Evolutionary conservation across 495 filamentous ascomycete genomes (phyloP).

Genomic region (Neurospora sp.): DNA sequence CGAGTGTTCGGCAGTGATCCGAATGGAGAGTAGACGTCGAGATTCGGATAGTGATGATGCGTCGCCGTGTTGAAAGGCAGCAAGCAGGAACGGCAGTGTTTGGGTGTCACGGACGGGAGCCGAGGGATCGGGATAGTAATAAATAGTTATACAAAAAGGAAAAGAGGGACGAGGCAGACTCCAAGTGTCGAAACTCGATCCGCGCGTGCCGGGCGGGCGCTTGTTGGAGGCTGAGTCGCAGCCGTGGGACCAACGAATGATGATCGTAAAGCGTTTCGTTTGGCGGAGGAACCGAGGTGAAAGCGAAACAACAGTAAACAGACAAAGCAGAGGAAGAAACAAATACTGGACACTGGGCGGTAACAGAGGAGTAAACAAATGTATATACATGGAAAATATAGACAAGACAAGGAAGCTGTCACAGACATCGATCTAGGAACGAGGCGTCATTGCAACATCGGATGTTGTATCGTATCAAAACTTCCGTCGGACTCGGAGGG

Average conservation of each 20-base stretch:
- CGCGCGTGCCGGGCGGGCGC: background rate
- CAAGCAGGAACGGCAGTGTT: background rate
- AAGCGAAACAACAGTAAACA: background rate
- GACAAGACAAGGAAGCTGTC: background rate
- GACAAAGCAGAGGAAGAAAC: background rate
- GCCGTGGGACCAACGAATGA: background rate
- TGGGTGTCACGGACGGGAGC: background rate
- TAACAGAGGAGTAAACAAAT: background rate
- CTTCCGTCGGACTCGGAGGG: background rate
- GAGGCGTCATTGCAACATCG: background rate
- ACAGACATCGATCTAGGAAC: background rate
- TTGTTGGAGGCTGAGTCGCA: background rate
- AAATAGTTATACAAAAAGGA: background rate
- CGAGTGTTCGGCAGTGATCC: background rate
- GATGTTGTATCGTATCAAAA: background rate
- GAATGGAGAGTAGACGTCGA: background rate
- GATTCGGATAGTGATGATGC: background rate
- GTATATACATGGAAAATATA: background rate
- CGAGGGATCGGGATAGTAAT: background rate
- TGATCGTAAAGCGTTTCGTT: background rate
- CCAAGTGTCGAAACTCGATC: background rate
- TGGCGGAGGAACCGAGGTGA: background rate
- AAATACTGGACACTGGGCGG: background rate
- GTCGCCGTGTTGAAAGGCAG: background rate
- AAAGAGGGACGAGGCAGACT: background rate